Percentiles rank a stretch among this genome's conserved stretches.
These are phyloP conservation scores for Blastocystis sp. DNA, from an alignment of 352 stramenopile species.

Conservation along the genomic window DNA sequence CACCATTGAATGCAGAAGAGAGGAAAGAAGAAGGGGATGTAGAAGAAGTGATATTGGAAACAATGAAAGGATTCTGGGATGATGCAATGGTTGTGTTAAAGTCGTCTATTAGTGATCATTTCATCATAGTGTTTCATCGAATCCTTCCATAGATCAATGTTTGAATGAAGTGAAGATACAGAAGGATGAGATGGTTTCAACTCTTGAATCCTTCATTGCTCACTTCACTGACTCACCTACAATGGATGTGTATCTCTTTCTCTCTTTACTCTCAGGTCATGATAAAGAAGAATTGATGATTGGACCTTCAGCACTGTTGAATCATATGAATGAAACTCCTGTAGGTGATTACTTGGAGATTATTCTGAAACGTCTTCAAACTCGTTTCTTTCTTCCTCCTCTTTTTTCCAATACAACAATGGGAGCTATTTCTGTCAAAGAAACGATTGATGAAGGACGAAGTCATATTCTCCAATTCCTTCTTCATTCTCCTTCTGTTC, in stretches of 20 bases:
- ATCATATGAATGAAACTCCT: background rate
- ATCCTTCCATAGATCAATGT: background rate
- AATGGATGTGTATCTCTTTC: background rate
- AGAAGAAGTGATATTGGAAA: background rate
- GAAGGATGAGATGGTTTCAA: background rate
- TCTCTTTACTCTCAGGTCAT: background rate
- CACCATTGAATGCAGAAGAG: background rate
- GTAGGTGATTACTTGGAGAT: background rate
- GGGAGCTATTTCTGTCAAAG: background rate
- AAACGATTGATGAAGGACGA: background rate
- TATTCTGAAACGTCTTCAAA: background rate
- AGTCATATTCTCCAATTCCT: conserved; percentile 22
- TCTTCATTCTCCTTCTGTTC: background rate
- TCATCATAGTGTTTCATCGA: background rate
- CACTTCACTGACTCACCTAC: background rate
- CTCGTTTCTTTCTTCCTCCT: conserved; percentile 4
- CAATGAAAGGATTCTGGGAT: conserved; percentile 10
- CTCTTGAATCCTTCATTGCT: background rate
- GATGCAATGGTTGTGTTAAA: conserved; percentile 10
- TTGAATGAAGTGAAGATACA: background rate
- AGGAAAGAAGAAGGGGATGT: background rate
- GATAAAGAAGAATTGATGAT: background rate
- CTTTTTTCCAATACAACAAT: conserved; percentile 55
- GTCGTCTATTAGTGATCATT: too few species aligned
- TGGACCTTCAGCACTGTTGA: background rate